Base-by-base conservation (phyloP, 1,284 basidiomycete genomes). In the Irpex sp. region DNA sequence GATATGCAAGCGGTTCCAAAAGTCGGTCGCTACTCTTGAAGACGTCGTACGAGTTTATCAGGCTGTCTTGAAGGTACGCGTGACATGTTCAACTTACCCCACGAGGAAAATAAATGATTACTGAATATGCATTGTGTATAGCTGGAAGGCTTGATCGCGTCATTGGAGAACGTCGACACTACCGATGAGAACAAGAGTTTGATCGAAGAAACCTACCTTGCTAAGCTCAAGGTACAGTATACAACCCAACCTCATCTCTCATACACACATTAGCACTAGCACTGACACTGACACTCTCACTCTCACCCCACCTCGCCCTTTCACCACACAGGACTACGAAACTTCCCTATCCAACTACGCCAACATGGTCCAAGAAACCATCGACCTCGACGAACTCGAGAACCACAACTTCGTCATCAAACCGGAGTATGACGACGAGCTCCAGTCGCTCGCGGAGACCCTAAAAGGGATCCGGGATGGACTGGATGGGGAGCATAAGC, bases 11-110 rank as follows among this genome's bases (percentile, higher is more conserved):
- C 86, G 93, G 31, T 97, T 99, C 77, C 92, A 95, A 74, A 92
- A 92, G 67, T 84, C 86, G 0, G 83, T 87, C 1, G 95, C 96
- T 0, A 88, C 87, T 0, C 82, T 99, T 5, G 96, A 99, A 72
- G 97, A 99, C 68, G 95, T 99, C 4, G 95, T 99, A 5, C 88
- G 96, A 8, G 91, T 97, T 0, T 99, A 98, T 74, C 97, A 99
- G 74, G 94, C 95, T 0, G 86, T 95, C 1, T 70, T 86, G 17
- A 84, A 86, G 75, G 86, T 87, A 59, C 61, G 70, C 53, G 11
- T 17, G 21, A 51, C 26, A 17, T 9, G 49, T 26, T n/a, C 49
- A 17, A 8, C 7, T 60, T 17, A 37, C 58, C 1, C 53, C 1
- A 15, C 15, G 33, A n/a, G 39, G 6, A 43, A 15, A 19, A 53